phyloP scores from a whole-genome alignment of 1,284 basidiomycete species.

The Kalmanozyma brasiliensis region DNA sequence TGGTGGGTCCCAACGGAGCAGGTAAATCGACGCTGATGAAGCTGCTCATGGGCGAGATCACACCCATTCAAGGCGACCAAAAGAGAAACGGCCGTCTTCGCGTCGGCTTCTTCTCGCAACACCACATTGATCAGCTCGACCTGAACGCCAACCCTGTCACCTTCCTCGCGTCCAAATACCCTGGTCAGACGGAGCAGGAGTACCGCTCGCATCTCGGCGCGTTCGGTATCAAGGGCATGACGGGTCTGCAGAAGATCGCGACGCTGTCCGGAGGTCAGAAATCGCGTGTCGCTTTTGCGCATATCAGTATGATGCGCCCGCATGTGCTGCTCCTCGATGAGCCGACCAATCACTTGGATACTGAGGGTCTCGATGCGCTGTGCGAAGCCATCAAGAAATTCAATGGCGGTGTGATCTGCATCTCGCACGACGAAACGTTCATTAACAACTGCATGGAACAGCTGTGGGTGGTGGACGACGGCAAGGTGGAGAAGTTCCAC shows the following conservation, averaged over 20 bases:
- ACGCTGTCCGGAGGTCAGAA: conserved; percentile 87
- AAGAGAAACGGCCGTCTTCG: conserved; percentile 90
- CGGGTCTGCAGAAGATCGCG: conserved; percentile 81
- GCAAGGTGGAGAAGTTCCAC: conserved; percentile 82
- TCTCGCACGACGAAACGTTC: conserved; percentile 64
- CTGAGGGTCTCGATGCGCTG: conserved; percentile 86
- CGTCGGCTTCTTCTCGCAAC: conserved; percentile 73
- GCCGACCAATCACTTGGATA: conserved; percentile 98
- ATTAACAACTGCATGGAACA: conserved; percentile 61
- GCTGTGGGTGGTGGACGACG: conserved; percentile 81
- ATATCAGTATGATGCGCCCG: conserved; percentile 87
- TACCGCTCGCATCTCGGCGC: conserved; percentile 95
- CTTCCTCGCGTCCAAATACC: conserved; percentile 89
- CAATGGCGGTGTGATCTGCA: conserved; percentile 83
- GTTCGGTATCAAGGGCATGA: conserved; percentile 97
- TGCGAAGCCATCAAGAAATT: conserved; percentile 86
- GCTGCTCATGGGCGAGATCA: conserved; percentile 88
- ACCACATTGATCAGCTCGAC: conserved; percentile 93
- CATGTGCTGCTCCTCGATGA: conserved; percentile 97
- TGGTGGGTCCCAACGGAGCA: conserved; percentile 65
- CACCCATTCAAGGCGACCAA: conserved; percentile 82
- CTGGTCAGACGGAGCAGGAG: conserved; percentile 95
- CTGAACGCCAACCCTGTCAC: conserved; percentile 87
- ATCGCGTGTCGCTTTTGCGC: conserved; percentile 92
- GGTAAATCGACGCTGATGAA: conserved; percentile 91